phyloP scores from a whole-genome alignment of 768 basidiomycete species.

The Austroboletus eburneus region DNA sequence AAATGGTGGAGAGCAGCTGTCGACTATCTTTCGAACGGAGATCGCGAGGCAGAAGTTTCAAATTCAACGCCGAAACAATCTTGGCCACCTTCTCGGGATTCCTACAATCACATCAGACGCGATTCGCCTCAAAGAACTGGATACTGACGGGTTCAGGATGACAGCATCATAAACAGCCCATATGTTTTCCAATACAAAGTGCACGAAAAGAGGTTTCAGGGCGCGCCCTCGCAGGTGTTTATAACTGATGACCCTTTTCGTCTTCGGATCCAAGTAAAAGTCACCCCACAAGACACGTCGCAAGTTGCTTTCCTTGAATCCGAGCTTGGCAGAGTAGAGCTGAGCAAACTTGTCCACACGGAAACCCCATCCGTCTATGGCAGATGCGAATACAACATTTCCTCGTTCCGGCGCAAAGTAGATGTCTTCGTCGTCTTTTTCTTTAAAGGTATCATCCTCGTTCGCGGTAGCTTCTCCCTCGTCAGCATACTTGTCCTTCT shows the following conservation, averaged over 20 bases:
- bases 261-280: constrained; percentile 94
- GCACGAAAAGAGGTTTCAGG: constrained; percentile 93
- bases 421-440: constrained; percentile 96
- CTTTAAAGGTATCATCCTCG: constrained; percentile 71
- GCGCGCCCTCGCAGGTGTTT: constrained; percentile 85
- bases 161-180: constrained; percentile 97
- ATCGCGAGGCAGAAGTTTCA: constrained; percentile 85
- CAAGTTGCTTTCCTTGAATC: constrained; percentile 84
- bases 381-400: constrained; percentile 94
- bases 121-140: not conserved
- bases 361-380: constrained; percentile 98
- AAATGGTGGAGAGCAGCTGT: constrained; percentile 78
- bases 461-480: constrained; percentile 58
- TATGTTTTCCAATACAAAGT: constrained; percentile 94
- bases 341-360: constrained; percentile 90
- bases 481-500: constrained; percentile 67
- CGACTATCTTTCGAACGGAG: constrained; percentile 88
- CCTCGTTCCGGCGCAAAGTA: constrained; percentile 96
- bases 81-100: constrained; percentile 87
- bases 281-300: constrained; percentile 94
- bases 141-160: constrained; percentile 79
- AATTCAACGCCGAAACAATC: constrained; percentile 75
- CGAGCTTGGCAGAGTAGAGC: constrained; percentile 85
- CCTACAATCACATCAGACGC: constrained; percentile 40
- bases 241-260: constrained; percentile 85